Base-by-base conservation (phyloP, 768 basidiomycete genomes). In the Leccinum aurantiacum region DNA sequence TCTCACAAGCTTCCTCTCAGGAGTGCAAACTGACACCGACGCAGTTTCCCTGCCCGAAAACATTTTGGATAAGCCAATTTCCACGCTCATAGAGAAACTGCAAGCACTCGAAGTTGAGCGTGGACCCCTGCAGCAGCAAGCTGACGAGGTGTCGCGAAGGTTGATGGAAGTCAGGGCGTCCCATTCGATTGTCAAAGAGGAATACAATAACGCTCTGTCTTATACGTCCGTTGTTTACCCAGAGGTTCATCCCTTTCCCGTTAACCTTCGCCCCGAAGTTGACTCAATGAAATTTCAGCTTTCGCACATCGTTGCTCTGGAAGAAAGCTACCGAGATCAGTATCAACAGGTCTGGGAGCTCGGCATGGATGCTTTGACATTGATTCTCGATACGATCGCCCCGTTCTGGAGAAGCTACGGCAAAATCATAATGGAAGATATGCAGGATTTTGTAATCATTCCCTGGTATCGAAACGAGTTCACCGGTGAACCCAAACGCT, bases 381-480 rank as follows among this genome's bases (percentile, higher is more conserved):
- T 92, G 58, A 73, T 91, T 53, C 78, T 92, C 48, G 90, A 91
- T 66, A 86, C 84, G 3, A 85, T 91, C 14, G 84, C 90, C 1
- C 90, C 90, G 0, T 83, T 92, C 67, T 91, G 90, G 90, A 79
- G 90, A 62, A 89, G 81, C 35, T 90, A 91, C 61, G 90, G 90
- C 55, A 90, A 88, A 67, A 82, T 84, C n/a, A 90, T 92, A 54
- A 88, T 89, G 33, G 84, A 89, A 67, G 90, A 92, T 65, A 80
- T 90, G 48, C 85, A 86, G 51, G 89, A 90, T 62, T 91, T 91
- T 68, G 83, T 91, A 60, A 89, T 92, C 65, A 85, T 92, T 59
- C 90, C 90, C 7, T 81, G 89, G 66, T 92, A 92, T 62, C 84
- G 90, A 35, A 90, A 92, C 69, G 90, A 91, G 68, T 92, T 91